These are phyloP conservation scores for Casuarina equisetifolia DNA, from an alignment of 306 rosid species.

Conservation along the genomic window DNA sequence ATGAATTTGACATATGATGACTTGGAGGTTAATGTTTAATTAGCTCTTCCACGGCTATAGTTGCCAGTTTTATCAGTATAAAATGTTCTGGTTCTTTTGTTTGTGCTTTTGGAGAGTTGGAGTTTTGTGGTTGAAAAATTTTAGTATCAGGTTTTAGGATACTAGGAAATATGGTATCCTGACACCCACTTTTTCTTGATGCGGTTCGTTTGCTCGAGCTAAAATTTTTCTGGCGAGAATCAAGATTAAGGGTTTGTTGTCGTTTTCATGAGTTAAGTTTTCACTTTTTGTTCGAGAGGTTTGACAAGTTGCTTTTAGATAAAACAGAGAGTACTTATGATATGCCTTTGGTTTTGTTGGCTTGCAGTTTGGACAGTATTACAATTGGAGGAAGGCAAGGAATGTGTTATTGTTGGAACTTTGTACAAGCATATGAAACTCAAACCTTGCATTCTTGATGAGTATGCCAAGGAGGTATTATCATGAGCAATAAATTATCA, in stretches of 20 bases:
- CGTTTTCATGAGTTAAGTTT: no score
- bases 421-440: conserved; percentile 92
- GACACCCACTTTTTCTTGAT: background rate
- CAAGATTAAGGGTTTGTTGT: background rate
- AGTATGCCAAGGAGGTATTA: conserved; percentile 82
- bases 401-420: conserved; percentile 86
- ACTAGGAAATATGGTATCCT: background rate
- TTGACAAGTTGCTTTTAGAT: background rate
- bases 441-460: conserved; percentile 84
- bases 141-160: background rate
- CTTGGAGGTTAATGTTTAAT: background rate
- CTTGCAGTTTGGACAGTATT: conserved; percentile 69
- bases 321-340: background rate
- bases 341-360: conserved; percentile 13
- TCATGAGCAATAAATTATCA: conserved; percentile 6
- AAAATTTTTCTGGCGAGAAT: background rate
- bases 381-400: conserved; percentile 74
- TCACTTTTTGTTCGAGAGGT: background rate
- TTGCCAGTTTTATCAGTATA: background rate
- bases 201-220: background rate
- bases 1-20: background rate
- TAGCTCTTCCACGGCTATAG: conserved; percentile 2
- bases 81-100: background rate
- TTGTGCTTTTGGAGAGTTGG: background rate
- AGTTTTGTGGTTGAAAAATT: background rate